Conservation (phyloP, 2,329 filamentous ascomycete species). For the Cyanodermella asteris region DNA sequence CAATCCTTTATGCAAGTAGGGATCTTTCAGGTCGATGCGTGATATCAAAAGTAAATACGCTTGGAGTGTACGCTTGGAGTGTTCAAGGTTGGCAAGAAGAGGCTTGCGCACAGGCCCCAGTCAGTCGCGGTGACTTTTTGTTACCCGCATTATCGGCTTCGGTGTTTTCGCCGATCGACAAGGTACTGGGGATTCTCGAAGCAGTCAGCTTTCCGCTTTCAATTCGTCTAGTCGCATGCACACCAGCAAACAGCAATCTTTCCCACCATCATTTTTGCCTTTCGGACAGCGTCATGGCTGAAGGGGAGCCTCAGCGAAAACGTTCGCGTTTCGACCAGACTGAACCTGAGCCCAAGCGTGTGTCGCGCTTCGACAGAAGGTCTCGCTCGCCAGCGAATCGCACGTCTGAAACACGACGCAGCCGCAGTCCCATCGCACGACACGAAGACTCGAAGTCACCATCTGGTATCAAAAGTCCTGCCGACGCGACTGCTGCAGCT, state of each 20-base stretch:
- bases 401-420: constrained; percentile 47
- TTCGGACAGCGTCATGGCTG: constrained; percentile 55
- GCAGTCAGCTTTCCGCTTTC: no score
- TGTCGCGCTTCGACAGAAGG: constrained; percentile 74
- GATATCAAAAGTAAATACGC: no score
- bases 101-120: no score
- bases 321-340: constrained; percentile 89
- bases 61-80: no score
- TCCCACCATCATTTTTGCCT: no score
- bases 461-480: constrained; percentile 22
- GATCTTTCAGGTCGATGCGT: no score
- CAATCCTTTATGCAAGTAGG: no score
- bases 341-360: constrained; percentile 53
- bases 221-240: not conserved
- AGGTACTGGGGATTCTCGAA: no score
- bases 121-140: no score
- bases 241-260: not conserved
- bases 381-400: constrained; percentile 59
- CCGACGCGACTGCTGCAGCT: constrained; percentile 56
- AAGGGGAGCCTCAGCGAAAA: constrained; percentile 60
- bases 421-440: constrained; percentile 52
- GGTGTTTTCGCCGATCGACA: no score
- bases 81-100: no score
- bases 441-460: constrained; percentile 28
- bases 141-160: no score